phyloP scores from a whole-genome alignment of 257 asterid genomes.

The Jasminum sambac region DNA sequence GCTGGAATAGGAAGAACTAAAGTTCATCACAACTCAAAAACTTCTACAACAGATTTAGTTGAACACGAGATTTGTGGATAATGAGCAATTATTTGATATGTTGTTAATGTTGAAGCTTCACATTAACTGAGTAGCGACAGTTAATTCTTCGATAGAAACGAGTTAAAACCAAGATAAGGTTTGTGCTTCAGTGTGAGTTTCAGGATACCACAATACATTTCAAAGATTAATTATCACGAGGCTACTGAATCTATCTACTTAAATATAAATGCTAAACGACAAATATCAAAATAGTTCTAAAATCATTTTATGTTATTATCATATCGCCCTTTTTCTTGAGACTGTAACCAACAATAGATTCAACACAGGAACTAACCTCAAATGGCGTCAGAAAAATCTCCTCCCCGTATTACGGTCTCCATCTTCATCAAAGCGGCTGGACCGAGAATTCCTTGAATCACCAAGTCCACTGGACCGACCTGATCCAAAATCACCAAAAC shows the following conservation, averaged over 20 bases:
- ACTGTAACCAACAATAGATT: too few relatives aligned
- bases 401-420: constrained; percentile 27
- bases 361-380: constrained; percentile 17
- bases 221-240: neutral
- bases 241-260: neutral
- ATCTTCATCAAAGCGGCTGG: constrained; percentile 47
- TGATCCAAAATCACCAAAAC: constrained; percentile 57
- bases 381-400: constrained; percentile 22
- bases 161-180: neutral
- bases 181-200: neutral
- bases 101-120: too few relatives aligned
- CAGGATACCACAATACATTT: neutral
- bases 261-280: neutral
- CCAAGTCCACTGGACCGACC: constrained; percentile 51
- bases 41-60: neutral
- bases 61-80: too few relatives aligned
- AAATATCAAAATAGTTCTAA: neutral
- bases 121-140: too few relatives aligned
- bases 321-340: too few relatives aligned
- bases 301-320: neutral
- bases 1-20: neutral
- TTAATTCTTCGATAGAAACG: too few relatives aligned
- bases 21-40: neutral
- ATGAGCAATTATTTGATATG: too few relatives aligned
- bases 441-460: constrained; percentile 26